Conservation (phyloP, 2,329 filamentous ascomycete genomes). For the Stemphylium lycopersici region DNA sequence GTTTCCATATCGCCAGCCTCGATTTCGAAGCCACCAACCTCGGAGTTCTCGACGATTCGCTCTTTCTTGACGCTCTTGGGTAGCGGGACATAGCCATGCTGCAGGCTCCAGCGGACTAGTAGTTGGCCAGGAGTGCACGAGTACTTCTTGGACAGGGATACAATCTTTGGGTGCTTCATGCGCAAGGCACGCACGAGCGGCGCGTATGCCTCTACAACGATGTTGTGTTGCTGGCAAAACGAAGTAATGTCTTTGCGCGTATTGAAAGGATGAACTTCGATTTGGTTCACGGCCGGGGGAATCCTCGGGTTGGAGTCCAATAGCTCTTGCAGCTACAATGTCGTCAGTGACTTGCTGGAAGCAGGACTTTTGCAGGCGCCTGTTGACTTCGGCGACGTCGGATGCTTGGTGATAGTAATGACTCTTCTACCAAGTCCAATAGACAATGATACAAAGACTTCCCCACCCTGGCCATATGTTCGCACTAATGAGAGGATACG, state of each 20-base stretch:
- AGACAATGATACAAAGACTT: not conserved
- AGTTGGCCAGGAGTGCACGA: conserved; percentile 74
- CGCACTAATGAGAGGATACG: conserved; percentile 3
- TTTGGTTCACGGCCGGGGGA: conserved; percentile 75
- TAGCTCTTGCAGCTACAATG: conserved; percentile 68
- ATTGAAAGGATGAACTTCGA: conserved; percentile 79
- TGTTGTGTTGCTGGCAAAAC: conserved; percentile 69
- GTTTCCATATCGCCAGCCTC: conserved; percentile 65
- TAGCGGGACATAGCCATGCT: conserved; percentile 73
- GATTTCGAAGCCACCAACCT: conserved; percentile 67
- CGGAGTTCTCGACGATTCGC: conserved; percentile 69
- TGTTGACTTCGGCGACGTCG: conserved; percentile 1
- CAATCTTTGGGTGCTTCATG: conserved; percentile 70
- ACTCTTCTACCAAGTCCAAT: conserved; percentile 5
- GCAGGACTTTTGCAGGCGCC: not conserved
- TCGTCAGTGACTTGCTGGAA: conserved; percentile 20
- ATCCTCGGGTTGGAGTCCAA: conserved; percentile 67
- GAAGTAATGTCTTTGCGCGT: conserved; percentile 70
- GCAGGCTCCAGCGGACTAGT: conserved; percentile 77
- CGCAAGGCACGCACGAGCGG: conserved; percentile 74
- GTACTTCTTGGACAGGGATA: conserved; percentile 70
- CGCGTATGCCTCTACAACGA: conserved; percentile 79
- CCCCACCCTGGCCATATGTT: conserved; percentile 7
- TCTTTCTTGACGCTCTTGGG: conserved; percentile 72
- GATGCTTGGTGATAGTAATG: not conserved